A percentile compares a stretch with the other conserved stretches of the same genome.
These are phyloP conservation scores for Lindgomyces ingoldianus DNA, from an alignment of 495 filamentous ascomycete genomes.

Conservation along the genomic window DNA sequence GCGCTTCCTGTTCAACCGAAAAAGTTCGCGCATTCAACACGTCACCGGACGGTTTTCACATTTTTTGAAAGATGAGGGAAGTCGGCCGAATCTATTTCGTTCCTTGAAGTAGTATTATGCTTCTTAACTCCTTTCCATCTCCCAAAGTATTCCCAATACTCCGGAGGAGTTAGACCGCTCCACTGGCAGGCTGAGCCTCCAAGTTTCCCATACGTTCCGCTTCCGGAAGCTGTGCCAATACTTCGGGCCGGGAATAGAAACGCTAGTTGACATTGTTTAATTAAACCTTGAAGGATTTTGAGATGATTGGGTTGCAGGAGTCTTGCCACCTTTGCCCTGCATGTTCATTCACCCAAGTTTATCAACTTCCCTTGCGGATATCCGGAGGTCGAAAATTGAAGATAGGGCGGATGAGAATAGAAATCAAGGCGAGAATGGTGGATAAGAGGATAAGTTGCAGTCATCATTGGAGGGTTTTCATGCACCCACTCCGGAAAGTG, in stretches of 20 bases:
- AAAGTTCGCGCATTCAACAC: too few relatives aligned
- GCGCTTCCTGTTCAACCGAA: too few relatives aligned
- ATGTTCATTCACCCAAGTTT: conserved; percentile 9
- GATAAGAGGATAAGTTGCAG: not conserved
- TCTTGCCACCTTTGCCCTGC: conserved; percentile 18
- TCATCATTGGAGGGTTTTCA: not conserved
- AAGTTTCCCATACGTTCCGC: not conserved
- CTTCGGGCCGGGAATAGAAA: not conserved
- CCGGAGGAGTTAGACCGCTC: not conserved
- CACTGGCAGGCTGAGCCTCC: not conserved
- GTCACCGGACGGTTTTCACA: too few relatives aligned
- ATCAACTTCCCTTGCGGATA: not conserved
- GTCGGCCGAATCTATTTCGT: not conserved
- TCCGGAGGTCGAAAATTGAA: not conserved
- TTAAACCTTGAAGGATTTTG: conserved; percentile 19
- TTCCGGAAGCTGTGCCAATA: conserved; percentile 4
- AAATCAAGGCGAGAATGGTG: not conserved
- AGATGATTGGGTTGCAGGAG: conserved; percentile 22
- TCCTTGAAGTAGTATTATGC: too few relatives aligned
- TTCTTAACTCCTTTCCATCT: not conserved
- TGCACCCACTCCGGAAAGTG: not conserved
- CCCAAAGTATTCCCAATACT: not conserved
- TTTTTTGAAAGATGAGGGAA: too few relatives aligned
- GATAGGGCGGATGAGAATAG: conserved; percentile 1
- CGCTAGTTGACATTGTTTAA: conserved; percentile 12